Percentiles rank a stretch among this genome's conserved stretches.
Conservation (phyloP, 1,284 basidiomycete species). For the Tranzscheliella williamsii region DNA sequence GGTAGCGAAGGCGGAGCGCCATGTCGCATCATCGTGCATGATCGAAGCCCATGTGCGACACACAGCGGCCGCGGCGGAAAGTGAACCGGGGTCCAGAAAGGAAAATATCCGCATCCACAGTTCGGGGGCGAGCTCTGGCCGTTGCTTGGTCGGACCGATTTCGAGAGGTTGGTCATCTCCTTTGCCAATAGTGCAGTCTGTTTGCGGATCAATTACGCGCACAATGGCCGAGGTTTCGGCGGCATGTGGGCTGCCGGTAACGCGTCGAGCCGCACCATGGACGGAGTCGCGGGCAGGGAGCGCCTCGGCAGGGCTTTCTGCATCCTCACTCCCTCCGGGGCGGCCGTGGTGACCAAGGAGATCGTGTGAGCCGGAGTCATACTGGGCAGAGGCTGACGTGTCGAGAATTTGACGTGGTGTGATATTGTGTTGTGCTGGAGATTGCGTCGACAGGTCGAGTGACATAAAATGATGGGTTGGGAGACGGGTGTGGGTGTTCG, state of each 20-base stretch:
- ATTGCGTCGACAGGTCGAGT: slow-evolving; percentile 12
- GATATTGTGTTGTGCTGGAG: slow-evolving; percentile 3
- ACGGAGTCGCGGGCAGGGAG: too few species aligned
- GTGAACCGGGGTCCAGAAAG: slow-evolving; percentile 71
- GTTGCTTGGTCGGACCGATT: too few species aligned
- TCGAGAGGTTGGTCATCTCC: neutral
- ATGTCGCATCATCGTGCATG: slow-evolving; percentile 77
- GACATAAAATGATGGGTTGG: slow-evolving; percentile 24
- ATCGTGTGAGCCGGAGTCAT: too few species aligned
- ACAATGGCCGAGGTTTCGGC: slow-evolving; percentile 14
- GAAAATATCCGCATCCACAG: slow-evolving; percentile 78
- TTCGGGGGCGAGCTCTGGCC: slow-evolving; percentile 67
- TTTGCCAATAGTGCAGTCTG: neutral
- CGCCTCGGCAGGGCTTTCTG: too few species aligned
- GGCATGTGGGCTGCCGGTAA: too few species aligned
- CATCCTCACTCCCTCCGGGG: too few species aligned
- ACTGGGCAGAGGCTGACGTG: slow-evolving; percentile 2
- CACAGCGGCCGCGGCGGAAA: slow-evolving; percentile 69
- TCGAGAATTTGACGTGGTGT: neutral
- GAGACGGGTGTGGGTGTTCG: neutral
- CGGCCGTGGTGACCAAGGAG: too few species aligned
- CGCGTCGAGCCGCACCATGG: too few species aligned
- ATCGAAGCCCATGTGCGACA: slow-evolving; percentile 69
- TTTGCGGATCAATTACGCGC: slow-evolving; percentile 16
- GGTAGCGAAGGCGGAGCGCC: slow-evolving; percentile 76